phyloP scores from a whole-genome alignment of 306 rosid species.

The Prunus mira region DNA sequence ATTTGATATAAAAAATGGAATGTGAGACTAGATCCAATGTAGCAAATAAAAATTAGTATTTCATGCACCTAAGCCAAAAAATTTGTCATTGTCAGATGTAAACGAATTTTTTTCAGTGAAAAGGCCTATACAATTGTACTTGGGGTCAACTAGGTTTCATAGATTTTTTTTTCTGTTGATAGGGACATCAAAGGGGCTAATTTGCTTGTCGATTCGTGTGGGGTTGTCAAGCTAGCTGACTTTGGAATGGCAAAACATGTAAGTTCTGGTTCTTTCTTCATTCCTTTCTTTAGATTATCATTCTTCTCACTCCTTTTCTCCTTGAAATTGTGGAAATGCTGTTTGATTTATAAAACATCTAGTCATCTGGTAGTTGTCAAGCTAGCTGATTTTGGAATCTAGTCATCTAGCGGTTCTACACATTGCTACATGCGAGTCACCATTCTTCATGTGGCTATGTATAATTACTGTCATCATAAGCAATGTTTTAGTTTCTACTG shows the following conservation, averaged over 20 bases:
- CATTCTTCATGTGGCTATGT: background rate
- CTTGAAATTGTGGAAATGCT: background rate
- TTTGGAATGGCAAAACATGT: conserved; percentile 99
- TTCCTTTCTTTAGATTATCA: conserved; percentile 10
- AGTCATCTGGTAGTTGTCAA: background rate
- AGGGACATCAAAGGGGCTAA: conserved; percentile 99
- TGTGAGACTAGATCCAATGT: background rate
- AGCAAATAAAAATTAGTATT: background rate
- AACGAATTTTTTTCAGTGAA: background rate
- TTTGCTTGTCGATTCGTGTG: conserved; percentile 89
- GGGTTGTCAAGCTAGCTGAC: conserved; percentile 96
- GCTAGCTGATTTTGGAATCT: background rate
- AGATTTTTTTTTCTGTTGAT: conserved; percentile 1
- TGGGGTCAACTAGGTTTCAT: background rate
- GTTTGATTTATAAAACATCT: background rate
- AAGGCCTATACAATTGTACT: background rate
- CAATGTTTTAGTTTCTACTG: background rate
- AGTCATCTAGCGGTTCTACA: background rate
- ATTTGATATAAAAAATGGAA: background rate
- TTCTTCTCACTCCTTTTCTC: background rate
- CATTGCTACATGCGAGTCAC: background rate
- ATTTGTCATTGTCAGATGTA: background rate
- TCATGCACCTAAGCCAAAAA: background rate
- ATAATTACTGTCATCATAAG: background rate
- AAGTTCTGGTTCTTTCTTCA: conserved; percentile 32